These are phyloP conservation scores for Echinochloa phyllopogon DNA, from an alignment of 176 grass and related monocot genomes.

Conservation along the genomic window DNA sequence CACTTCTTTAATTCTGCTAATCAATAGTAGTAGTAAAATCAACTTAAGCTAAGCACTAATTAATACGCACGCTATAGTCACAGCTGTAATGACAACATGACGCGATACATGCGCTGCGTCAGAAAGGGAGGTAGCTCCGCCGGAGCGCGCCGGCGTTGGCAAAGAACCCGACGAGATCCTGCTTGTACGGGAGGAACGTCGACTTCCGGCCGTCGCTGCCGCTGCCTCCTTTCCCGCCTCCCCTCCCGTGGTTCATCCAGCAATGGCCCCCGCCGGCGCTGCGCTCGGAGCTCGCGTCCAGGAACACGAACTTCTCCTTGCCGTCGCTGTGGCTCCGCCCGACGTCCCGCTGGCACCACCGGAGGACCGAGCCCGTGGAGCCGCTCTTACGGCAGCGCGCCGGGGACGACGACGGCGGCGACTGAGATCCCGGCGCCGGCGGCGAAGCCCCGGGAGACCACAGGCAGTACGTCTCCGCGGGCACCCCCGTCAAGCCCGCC, in stretches of 20 bases:
- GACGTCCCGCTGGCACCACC: slow-evolving; percentile 67
- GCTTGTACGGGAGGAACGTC: slow-evolving; percentile 78
- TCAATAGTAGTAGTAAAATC: neutral
- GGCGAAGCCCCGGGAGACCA: slow-evolving; percentile 52
- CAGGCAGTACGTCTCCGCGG: slow-evolving; percentile 49
- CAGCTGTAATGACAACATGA: neutral
- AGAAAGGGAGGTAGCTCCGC: slow-evolving; percentile 60
- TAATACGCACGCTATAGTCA: neutral
- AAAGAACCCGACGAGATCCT: slow-evolving; percentile 63
- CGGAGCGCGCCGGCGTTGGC: slow-evolving; percentile 56
- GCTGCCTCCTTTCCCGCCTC: neutral
- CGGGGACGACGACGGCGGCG: neutral
- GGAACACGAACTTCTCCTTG: slow-evolving; percentile 86
- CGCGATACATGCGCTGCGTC: neutral
- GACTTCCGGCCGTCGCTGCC: slow-evolving; percentile 30
- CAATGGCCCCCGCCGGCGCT: neutral
- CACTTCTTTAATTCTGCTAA: neutral
- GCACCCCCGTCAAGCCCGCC: slow-evolving; percentile 46
- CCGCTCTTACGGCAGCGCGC: slow-evolving; percentile 61
- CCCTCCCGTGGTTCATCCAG: neutral
- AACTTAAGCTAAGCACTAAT: neutral
- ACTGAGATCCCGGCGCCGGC: neutral
- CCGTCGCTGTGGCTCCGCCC: slow-evolving; percentile 81
- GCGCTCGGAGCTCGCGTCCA: slow-evolving; percentile 28
- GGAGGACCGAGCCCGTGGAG: slow-evolving; percentile 73